A percentile compares a stretch with the other conserved stretches of the same genome.
Evolutionary conservation across 352 stramenopile species (phyloP).

Genomic region (Aphanomyces astaci): DNA sequence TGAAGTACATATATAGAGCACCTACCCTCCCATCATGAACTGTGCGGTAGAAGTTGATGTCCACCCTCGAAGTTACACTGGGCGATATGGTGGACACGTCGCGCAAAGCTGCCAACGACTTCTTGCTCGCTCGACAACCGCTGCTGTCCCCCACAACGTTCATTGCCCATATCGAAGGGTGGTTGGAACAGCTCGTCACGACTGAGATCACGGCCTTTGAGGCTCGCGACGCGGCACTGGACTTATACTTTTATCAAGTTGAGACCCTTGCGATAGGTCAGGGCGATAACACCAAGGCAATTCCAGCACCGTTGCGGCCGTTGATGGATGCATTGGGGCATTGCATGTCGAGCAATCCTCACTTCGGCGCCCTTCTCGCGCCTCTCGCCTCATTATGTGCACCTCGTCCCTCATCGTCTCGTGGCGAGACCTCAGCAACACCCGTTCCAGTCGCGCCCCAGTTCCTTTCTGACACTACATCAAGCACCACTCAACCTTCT

Average conservation of each 20-base stretch:
- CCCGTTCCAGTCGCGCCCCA: too few species aligned
- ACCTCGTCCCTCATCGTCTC: background rate
- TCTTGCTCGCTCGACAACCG: background rate
- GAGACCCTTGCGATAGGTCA: background rate
- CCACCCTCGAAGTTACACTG: constrained; percentile 12
- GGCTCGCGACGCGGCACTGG: background rate
- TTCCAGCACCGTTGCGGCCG: background rate
- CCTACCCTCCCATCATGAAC: background rate
- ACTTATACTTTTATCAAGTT: constrained; percentile 1
- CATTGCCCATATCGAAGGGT: background rate
- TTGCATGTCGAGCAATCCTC: background rate
- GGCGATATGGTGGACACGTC: constrained; percentile 17
- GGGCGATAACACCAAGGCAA: background rate
- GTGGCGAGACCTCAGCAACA: too few species aligned
- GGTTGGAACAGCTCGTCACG: background rate
- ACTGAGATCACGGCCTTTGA: background rate
- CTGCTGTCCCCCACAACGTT: background rate
- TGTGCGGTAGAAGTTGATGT: background rate
- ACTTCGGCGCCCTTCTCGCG: background rate
- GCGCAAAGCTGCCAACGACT: background rate
- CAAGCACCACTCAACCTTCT: too few species aligned
- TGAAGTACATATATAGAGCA: background rate
- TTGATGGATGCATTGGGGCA: background rate
- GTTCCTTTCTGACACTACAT: too few species aligned
- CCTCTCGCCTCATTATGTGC: background rate